Conservation (phyloP, 1,284 basidiomycete species). For the Ceratobasidium theobromae region DNA sequence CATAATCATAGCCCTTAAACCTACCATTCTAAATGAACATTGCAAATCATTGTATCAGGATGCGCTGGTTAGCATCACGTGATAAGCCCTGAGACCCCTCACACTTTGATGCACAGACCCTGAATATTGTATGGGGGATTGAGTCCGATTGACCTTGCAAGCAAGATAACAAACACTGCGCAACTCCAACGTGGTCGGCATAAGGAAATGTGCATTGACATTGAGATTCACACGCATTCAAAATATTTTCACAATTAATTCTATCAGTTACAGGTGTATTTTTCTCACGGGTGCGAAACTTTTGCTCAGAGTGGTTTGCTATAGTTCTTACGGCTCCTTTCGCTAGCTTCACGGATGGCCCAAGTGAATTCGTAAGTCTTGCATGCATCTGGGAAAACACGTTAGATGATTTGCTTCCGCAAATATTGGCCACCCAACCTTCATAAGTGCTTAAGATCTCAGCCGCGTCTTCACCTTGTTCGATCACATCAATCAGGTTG, state of each 20-base stretch:
- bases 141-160: too few species aligned
- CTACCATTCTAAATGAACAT: too few species aligned
- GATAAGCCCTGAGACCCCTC: too few species aligned
- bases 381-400: slow-evolving; percentile 65
- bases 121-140: too few species aligned
- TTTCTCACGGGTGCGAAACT: neutral
- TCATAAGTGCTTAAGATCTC: slow-evolving; percentile 74
- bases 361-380: slow-evolving; percentile 86
- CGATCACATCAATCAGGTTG: slow-evolving; percentile 79
- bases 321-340: slow-evolving; percentile 42
- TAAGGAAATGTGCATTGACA: neutral
- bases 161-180: too few species aligned
- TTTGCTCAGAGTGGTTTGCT: slow-evolving; percentile 7
- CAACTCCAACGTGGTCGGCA: too few species aligned
- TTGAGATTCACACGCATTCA: neutral
- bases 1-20: too few species aligned
- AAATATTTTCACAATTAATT: too few species aligned
- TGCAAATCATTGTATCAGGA: too few species aligned
- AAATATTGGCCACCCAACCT: slow-evolving; percentile 49
- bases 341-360: slow-evolving; percentile 80
- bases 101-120: too few species aligned
- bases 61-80: too few species aligned
- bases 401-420: slow-evolving; percentile 33
- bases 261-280: slow-evolving; percentile 7
- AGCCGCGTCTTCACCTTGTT: slow-evolving; percentile 62